Evolutionary conservation across 2,329 filamentous ascomycete species (phyloP), one percentile per base, ranked within the genome.

Genomic region (Parascedosporium putredinis): DNA sequence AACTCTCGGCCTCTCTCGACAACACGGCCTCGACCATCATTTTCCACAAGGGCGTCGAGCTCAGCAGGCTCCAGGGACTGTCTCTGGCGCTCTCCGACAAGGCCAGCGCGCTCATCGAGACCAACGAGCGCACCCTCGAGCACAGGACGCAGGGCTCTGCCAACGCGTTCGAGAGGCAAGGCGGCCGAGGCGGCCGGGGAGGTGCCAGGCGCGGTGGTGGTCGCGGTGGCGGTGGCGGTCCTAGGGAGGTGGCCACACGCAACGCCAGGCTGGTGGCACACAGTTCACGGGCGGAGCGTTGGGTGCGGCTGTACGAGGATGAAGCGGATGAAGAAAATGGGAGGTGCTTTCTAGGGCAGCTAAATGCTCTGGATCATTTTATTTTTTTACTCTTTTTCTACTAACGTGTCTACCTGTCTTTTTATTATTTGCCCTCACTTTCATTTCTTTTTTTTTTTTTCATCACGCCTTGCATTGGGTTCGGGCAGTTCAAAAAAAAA

Each of bases 31-130:
- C 86, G 58, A 94, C 88, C 47, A 88, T 98, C 69, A 93, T 97
- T 72, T 98, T 98, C 87, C 86, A 93, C 69, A 97, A 98, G 83
- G 94, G 93, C 52, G 93, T 98, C 55, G 94, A 98, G 76, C 81
- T 98, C 56, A 95, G 88, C 63, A 83, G 94, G 59, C 81, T 98
- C 56, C 93, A 98, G 73, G 95, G 88, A 67, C 77, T 98, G 62
- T 90, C 94, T 27, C 83, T 98, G 56, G 93, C 90, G 8, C 77
- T 98, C 48, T 88, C 87, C 52, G 93, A 98, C 74, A 98, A 97
- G 79, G 91, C 93, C 52, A 95, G 89, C 64, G 82, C 84, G 49
- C 84, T 98, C 53, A 95, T 97, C 64, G 94, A 98, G 77, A 84
- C 84, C 59, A 98, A 98, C 73, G 93, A 98, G 76, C 84, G 94